Percentiles rank a stretch among this genome's conserved stretches.
Evolutionary conservation across 805 yeast species (phyloP).

Genomic region (Wickerhamiella australiensis): DNA sequence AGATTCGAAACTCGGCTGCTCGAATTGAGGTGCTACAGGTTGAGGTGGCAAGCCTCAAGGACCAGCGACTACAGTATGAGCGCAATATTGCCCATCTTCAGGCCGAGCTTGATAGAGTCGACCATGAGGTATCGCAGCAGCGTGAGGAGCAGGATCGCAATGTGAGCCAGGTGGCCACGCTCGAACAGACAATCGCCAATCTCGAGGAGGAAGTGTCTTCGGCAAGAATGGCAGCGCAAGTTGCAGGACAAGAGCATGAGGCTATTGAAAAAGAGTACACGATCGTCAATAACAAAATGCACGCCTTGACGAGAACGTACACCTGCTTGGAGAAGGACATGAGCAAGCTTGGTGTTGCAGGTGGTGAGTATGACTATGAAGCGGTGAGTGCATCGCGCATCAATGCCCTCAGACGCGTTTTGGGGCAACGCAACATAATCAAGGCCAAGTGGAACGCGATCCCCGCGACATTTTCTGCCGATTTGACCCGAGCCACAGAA

Average conservation of each 20-base stretch:
- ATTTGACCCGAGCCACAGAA: slow-evolving; percentile 41
- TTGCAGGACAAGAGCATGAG: slow-evolving; percentile 8
- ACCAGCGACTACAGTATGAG: neutral
- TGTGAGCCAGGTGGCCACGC: slow-evolving; percentile 5
- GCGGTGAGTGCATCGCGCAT: neutral
- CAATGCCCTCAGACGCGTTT: neutral
- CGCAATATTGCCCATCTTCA: neutral
- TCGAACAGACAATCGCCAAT: slow-evolving; percentile 9
- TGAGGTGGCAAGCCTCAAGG: neutral
- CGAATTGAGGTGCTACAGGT: slow-evolving; percentile 2
- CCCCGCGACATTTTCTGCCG: neutral
- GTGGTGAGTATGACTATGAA: slow-evolving; percentile 1
- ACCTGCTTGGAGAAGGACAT: slow-evolving; percentile 55
- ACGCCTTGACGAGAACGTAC: slow-evolving; percentile 23
- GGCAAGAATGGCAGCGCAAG: slow-evolving; percentile 15
- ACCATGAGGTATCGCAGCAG: slow-evolving; percentile 26
- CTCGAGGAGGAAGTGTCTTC: slow-evolving; percentile 10
- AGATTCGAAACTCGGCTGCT: slow-evolving; percentile 7
- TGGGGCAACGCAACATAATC: slow-evolving; percentile 4
- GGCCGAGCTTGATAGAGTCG: slow-evolving; percentile 14
- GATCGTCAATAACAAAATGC: neutral
- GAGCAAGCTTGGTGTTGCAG: slow-evolving; percentile 33
- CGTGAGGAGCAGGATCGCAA: slow-evolving; percentile 27
- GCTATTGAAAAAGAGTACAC: neutral
- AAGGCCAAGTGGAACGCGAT: slow-evolving; percentile 14